Percentiles rank a stretch among this genome's conserved stretches.
These are phyloP conservation scores for Trametes gibbosa DNA, from an alignment of 768 basidiomycete species.

Conservation along the genomic window DNA sequence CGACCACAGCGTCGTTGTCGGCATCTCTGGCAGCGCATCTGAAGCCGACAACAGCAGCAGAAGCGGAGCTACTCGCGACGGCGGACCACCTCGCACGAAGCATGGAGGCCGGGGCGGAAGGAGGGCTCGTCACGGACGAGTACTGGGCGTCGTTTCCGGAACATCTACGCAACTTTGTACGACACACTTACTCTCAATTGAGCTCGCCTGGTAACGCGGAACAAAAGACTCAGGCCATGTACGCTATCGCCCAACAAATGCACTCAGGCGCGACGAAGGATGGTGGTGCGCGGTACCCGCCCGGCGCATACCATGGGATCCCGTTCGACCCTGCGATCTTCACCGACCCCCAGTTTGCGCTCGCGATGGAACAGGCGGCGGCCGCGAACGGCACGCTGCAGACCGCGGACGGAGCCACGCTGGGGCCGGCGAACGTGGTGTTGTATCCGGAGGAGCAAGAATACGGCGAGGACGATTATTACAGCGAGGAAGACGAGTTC, in stretches of 20 bases:
- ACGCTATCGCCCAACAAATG: slow-evolving; percentile 66
- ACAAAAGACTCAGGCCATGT: slow-evolving; percentile 59
- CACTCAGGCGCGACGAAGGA: slow-evolving; percentile 39
- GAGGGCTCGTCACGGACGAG: slow-evolving; percentile 49
- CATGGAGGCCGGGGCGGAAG: slow-evolving; percentile 43
- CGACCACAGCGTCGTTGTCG: slow-evolving; percentile 44
- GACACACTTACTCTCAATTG: slow-evolving; percentile 34
- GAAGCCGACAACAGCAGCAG: slow-evolving; percentile 39
- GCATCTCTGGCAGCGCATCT: slow-evolving; percentile 34
- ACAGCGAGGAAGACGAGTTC: slow-evolving; percentile 47
- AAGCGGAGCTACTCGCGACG: slow-evolving; percentile 58
- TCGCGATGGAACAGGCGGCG: slow-evolving; percentile 49
- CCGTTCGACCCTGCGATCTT: slow-evolving; percentile 55
- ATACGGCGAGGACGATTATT: slow-evolving; percentile 42
- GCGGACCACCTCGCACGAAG: slow-evolving; percentile 61
- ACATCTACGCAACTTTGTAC: slow-evolving; percentile 67
- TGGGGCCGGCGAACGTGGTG: slow-evolving; percentile 30
- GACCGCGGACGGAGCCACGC: slow-evolving; percentile 9
- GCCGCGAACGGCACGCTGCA: slow-evolving; percentile 31
- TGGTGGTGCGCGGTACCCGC: slow-evolving; percentile 35
- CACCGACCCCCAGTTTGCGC: slow-evolving; percentile 50
- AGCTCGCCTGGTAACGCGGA: slow-evolving; percentile 34
- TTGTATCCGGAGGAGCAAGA: slow-evolving; percentile 38
- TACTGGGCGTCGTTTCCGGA: slow-evolving; percentile 71
- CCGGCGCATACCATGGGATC: slow-evolving; percentile 40